Percentiles rank a stretch among this genome's conserved stretches.
Conservation (phyloP, 257 asterid genomes). For the Verbascum thapsus region DNA sequence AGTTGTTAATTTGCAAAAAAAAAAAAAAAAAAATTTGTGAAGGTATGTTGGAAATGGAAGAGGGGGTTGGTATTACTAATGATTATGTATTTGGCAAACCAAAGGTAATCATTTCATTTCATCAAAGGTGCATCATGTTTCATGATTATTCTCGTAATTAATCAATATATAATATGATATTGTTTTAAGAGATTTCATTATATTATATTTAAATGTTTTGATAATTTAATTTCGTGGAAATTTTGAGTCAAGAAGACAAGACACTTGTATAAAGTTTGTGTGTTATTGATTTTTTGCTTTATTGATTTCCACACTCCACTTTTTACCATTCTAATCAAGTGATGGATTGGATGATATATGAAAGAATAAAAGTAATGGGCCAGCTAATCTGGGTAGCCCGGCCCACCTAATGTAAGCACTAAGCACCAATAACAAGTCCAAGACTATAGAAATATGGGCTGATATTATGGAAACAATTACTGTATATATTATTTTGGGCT, state of each 20-base stretch:
- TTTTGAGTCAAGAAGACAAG: too few relatives aligned
- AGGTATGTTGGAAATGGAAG: neutral
- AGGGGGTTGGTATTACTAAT: conserved; percentile 3
- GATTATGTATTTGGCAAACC: conserved; percentile 38
- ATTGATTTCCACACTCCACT: conserved; percentile 35
- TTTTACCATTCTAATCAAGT: conserved; percentile 10
- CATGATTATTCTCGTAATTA: conserved; percentile 44
- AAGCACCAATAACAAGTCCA: too few relatives aligned
- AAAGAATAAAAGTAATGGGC: neutral
- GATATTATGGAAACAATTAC: too few relatives aligned
- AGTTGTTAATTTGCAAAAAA: too few relatives aligned
- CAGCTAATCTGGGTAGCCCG: neutral
- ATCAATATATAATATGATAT: too few relatives aligned
- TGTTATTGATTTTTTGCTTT: conserved; percentile 37
- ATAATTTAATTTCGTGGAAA: too few relatives aligned
- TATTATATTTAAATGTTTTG: too few relatives aligned
- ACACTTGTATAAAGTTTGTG: conserved; percentile 40
- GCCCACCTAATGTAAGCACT: too few relatives aligned
- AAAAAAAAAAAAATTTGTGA: neutral
- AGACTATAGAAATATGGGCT: too few relatives aligned
- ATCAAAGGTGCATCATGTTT: conserved; percentile 39
- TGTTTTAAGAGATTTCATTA: neutral
- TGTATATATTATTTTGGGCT: too few relatives aligned
- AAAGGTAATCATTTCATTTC: conserved; percentile 48
- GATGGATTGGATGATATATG: too few relatives aligned